Base-by-base conservation (phyloP, 2,329 filamentous ascomycete genomes). In the Exophiala sp. region DNA sequence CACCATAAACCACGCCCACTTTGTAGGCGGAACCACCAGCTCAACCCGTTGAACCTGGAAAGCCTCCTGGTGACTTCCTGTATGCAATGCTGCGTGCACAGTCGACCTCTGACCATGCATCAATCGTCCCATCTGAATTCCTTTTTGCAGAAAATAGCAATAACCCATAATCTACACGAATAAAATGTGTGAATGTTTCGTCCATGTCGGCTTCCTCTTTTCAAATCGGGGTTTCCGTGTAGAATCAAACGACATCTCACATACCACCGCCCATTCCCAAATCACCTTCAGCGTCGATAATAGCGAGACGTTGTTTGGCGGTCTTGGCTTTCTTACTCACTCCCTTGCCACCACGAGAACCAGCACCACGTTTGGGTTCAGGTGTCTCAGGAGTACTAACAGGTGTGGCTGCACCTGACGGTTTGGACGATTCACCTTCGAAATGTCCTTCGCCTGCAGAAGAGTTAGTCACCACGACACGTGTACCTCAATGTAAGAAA, bases 401-500 rank as follows among this genome's bases (percentile, higher is more conserved):
- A 0, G 91, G 91, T 1, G 94, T 96, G 3, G 89, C 90, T 0
- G 91, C 85, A 34, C 91, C 94, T 2, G 89, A 95, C 20, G 84
- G 83, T 67, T 95, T 94, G 63, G 86, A 87, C 64, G 81, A 86
- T 45, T 79, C 81, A 69, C 95, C 91, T 64, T 97, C 92, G 72
- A 99, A 99, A 69, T 96, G 85, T 56, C 94, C 94, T 79, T 99
- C 94, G 65, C 92, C 92, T 97, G 66, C 49, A 58, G 54, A 35
- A 34, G 47, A 45, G 52, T 65, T 47, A 63, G 55, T 46, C 24
- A 55, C 36, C 20, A 50, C 59, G 47, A 57, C 39, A 43, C n/a
- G 33, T 47, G 41, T 12, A 40, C 62, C 56, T 60, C 11, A 57
- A 45, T 42, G 10, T 11, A 5, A 20, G 40, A 35, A 21, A n/a